Evolutionary conservation across 208 protist genomes (phyloP), one percentile per base, ranked within the genome.

Genomic region (Leishmania tropica): DNA sequence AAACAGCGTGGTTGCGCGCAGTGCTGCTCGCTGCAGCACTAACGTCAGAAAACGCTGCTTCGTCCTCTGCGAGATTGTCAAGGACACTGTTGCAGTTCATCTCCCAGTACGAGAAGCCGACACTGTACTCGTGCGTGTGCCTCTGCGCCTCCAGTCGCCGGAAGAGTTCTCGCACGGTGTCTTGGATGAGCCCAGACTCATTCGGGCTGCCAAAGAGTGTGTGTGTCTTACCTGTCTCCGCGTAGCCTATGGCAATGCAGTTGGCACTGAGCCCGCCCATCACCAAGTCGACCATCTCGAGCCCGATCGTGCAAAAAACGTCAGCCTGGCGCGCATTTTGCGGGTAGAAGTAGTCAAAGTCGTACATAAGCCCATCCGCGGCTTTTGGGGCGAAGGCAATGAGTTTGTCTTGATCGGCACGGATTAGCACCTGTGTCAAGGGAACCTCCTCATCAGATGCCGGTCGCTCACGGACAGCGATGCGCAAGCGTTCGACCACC

Each of bases 311-410:
- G 58, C 83, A 78, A 79, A 93, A 92, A 17, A 98, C 73, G 65
- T 96, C 92, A 13, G 93, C 82, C 76, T 97, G 93, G 11, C 88
- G 90, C n/a, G 93, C 81, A 45, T 92, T 88, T 64, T 89, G 85
- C 3, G 95, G 92, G 79, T 94, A 97, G 79, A 91, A 96, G 84
- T 96, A 98, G 84, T 98, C 95, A 64, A 94, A 97, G 88, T 97
- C 88, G 81, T 97, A 98, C 92, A 97, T 92, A 48, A 97, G 87
- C 42, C 94, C 95, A 76, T 95, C 87, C 13, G 76, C 60, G 35
- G 86, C 75, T 47, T 83, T 80, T 5, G 93, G 93, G 0, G 92
- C 83, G 74, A 96, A 97, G 62, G 94, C 94, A 35, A 97, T 82
- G 35, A 98, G 83, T 75, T 96, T 96, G 64, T 96, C 92, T 51